Base-by-base conservation (phyloP, 768 basidiomycete species). In the Mycena indigotica region DNA sequence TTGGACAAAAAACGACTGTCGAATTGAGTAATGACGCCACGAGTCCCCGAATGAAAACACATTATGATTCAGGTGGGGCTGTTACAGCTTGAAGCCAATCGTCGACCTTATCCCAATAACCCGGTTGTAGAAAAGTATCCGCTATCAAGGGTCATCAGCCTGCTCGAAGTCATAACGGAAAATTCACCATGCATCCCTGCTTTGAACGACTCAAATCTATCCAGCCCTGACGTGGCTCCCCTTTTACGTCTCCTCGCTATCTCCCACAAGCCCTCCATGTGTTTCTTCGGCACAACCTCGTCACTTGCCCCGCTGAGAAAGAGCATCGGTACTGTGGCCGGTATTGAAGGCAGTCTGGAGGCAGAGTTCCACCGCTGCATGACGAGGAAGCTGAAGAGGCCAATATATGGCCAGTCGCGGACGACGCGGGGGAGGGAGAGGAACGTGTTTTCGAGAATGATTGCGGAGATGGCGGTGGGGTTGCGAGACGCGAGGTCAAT, bases 361-460 rank as follows among this genome's bases (percentile, higher is more conserved):
- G 78, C 78, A 0, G 86, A 86, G 61, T 87, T 82, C 89, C 89
- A 91, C 62, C 80, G 81, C 68, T 91, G 79, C 57, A 85, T 80
- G 57, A 85, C 82, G 38, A 89, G 78, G 66, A 83, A 82, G 21
- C 86, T 75, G 68, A 89, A 76, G 3, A 81, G 78, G 0, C 78
- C 75, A 28, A 67, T 56, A 24, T 55, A 2, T 6, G 65, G 63
- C 58, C 55, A 61, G 29, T 39, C 56, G 17, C 56, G 61, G 3
- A 67, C 64, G 12, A 69, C 57, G 5, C 55, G 77, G 5, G 81
- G 81, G 35, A 91, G 77, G 45, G 83, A 85, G 28, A 82, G 73
- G 70, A 89, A 90, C 4, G 89, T 89, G 70, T 91, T 91, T 71
- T 91, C 89, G 50, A 90, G 72, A 50, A 91, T 78, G 23, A 90